These are phyloP conservation scores for Salix purpurea DNA, from an alignment of 345 rosid genomes.

Conservation along the genomic window DNA sequence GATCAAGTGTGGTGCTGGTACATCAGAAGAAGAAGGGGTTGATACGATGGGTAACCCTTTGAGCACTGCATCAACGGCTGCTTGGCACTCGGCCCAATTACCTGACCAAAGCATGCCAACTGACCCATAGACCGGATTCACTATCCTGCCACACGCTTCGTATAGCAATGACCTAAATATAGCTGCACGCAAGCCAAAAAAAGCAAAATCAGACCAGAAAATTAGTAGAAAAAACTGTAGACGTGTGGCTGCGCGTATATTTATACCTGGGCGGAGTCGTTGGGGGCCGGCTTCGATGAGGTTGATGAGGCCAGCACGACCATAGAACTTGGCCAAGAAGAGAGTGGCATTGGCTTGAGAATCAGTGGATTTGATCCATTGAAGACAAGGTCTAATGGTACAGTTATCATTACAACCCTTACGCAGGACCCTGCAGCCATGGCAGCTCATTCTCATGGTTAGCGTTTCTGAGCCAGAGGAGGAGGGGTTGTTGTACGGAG, in stretches of 20 bases:
- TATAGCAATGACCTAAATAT: conserved; percentile 19
- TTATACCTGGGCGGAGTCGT: conserved; percentile 22
- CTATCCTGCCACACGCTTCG: conserved; percentile 26
- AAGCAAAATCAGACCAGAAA: background rate
- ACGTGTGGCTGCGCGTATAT: background rate
- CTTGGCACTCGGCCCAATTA: conserved; percentile 22
- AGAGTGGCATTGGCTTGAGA: conserved; percentile 31
- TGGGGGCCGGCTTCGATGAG: conserved; percentile 20
- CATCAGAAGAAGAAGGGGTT: conserved; percentile 22
- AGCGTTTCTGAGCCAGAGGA: background rate
- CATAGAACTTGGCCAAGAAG: conserved; percentile 29
- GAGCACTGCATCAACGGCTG: conserved; percentile 51
- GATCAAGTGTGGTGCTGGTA: conserved; percentile 23
- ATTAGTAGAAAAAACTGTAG: background rate
- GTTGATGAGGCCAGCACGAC: conserved; percentile 28
- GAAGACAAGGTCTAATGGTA: conserved; percentile 21
- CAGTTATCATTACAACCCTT: conserved; percentile 27
- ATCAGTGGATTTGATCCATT: conserved; percentile 23
- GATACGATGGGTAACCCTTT: conserved; percentile 36
- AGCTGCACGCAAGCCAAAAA: conserved; percentile 12
- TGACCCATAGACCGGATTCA: conserved; percentile 22
- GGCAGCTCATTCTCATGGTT: conserved; percentile 27
- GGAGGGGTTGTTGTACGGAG: background rate
- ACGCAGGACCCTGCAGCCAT: conserved; percentile 24
- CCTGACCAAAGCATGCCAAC: conserved; percentile 27